Evolutionary conservation across 495 filamentous ascomycete genomes (phyloP).

Genomic region (Penicillium chermesinum): DNA sequence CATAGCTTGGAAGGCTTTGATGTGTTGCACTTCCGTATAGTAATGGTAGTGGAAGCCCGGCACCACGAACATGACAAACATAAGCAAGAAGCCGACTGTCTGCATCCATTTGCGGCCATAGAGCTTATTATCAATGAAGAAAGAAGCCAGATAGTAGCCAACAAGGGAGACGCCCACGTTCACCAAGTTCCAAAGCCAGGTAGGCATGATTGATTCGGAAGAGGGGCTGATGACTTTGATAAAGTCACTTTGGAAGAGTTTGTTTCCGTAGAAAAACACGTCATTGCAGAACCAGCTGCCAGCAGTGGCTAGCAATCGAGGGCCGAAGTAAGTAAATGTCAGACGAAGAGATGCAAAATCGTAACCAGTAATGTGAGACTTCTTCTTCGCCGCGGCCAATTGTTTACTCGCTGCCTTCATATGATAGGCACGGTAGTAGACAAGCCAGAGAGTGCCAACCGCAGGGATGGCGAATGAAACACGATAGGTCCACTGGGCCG

Average conservation of each 20-base stretch:
- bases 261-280: conserved; percentile 97
- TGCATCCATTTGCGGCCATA: conserved; percentile 92
- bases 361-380: conserved; percentile 79
- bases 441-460: conserved; percentile 82
- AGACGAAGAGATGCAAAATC: conserved; percentile 72
- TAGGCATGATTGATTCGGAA: conserved; percentile 64
- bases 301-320: conserved; percentile 77
- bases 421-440: conserved; percentile 86
- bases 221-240: conserved; percentile 64
- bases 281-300: conserved; percentile 88
- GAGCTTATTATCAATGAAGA: conserved; percentile 85
- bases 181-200: conserved; percentile 84
- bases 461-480: conserved; percentile 81
- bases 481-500: conserved; percentile 80
- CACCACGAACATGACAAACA: conserved; percentile 81
- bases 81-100: conserved; percentile 78
- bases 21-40: conserved; percentile 58
- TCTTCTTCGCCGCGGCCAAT: conserved; percentile 71
- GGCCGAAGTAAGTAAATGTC: conserved; percentile 73
- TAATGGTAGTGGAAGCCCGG: conserved; percentile 80
- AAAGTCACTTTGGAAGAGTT: conserved; percentile 88
- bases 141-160: conserved; percentile 77
- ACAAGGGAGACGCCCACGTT: conserved; percentile 77
- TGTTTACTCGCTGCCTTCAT: conserved; percentile 75
- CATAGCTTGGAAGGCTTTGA: conserved; percentile 84